These are phyloP conservation scores for Bocquillonia castaneifolia DNA, from an alignment of 441 rosid genomes.

Conservation along the genomic window DNA sequence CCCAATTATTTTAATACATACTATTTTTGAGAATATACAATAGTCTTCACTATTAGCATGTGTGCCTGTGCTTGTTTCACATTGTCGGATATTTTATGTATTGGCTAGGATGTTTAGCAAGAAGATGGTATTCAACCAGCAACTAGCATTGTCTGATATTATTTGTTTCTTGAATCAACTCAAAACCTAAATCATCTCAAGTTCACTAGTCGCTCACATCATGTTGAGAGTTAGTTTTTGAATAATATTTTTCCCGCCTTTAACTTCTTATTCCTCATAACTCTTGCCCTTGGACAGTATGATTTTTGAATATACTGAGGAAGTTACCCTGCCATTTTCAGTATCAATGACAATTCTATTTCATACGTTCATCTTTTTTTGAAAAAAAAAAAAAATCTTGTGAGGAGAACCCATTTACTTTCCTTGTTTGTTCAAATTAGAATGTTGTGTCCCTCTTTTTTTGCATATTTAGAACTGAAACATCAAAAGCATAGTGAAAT, in stretches of 20 bases:
- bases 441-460: not conserved
- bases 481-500: not conserved
- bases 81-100: no score
- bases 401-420: not conserved
- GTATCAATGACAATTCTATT: not conserved
- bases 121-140: not conserved
- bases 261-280: not conserved
- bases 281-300: not conserved
- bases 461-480: not conserved
- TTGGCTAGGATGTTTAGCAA: not conserved
- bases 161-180: not conserved
- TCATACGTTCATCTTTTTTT: not conserved
- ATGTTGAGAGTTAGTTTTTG: not conserved
- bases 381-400: no score
- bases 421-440: not conserved
- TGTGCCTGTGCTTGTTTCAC: not conserved
- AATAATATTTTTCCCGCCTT: not conserved
- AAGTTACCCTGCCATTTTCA: slow-evolving; percentile 3
- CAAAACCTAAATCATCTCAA: slow-evolving; percentile 1
- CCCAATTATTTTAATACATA: no score
- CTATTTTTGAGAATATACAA: no score
- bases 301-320: not conserved
- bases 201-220: not conserved
- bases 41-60: no score
- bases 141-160: not conserved